These are phyloP conservation scores for Elsinoe perseae DNA, from an alignment of 2,329 filamentous ascomycete genomes.

Conservation along the genomic window DNA sequence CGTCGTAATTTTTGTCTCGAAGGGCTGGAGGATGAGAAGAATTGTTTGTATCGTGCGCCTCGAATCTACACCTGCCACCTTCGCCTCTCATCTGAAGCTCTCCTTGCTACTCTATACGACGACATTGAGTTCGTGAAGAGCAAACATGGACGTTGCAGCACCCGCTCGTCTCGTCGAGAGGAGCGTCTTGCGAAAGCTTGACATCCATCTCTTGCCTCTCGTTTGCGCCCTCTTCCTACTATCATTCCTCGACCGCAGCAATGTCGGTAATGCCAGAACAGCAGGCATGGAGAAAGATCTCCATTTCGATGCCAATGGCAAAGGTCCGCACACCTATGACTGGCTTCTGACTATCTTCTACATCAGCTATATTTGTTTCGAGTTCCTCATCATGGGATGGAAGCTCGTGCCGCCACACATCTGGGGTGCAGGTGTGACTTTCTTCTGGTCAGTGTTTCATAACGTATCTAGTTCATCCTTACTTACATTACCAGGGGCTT, in stretches of 20 bases:
- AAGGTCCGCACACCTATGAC: constrained; percentile 48
- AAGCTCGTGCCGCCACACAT: constrained; percentile 31
- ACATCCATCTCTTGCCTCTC: constrained; percentile 69
- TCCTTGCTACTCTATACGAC: no score
- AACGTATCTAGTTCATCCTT: no score
- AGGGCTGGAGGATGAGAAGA: neutral
- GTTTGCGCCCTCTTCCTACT: constrained; percentile 76
- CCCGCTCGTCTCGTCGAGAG: constrained; percentile 16
- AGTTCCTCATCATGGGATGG: constrained; percentile 53
- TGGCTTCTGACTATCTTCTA: constrained; percentile 58
- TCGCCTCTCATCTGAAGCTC: neutral
- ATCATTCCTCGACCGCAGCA: constrained; percentile 73
- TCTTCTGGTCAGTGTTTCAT: constrained; percentile 18
- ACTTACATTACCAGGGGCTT: constrained; percentile 33
- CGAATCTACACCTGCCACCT: neutral
- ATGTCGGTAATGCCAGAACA: constrained; percentile 52
- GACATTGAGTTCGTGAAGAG: no score
- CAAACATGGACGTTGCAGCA: neutral
- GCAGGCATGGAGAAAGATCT: constrained; percentile 51
- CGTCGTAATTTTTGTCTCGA: neutral
- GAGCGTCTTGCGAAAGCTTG: constrained; percentile 53
- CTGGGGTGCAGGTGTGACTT: constrained; percentile 19
- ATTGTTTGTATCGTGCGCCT: neutral
- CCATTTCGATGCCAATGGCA: constrained; percentile 29
- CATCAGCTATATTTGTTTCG: constrained; percentile 56